Evolutionary conservation across 2,329 filamentous ascomycete genomes (phyloP).

Genomic region (Helminthosporium solani): DNA sequence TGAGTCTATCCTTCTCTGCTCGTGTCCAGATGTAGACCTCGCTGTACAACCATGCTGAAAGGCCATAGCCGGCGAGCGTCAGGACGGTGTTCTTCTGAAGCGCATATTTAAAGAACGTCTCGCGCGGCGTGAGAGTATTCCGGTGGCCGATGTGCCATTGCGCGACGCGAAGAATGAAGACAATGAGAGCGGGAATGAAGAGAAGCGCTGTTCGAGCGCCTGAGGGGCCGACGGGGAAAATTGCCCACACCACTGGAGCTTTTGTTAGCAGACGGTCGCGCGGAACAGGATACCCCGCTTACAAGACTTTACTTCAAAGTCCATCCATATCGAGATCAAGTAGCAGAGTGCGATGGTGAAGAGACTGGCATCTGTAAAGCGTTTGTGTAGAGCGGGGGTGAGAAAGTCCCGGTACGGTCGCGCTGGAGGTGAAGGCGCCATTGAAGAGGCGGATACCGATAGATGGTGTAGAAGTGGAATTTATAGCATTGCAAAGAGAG

Average conservation of each 20-base stretch:
- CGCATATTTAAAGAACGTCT: constrained; percentile 62
- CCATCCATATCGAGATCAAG: constrained; percentile 67
- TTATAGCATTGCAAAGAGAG: constrained; percentile 26
- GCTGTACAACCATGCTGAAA: constrained; percentile 77
- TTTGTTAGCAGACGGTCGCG: constrained; percentile 14
- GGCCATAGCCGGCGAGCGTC: constrained; percentile 72
- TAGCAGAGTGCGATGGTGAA: constrained; percentile 73
- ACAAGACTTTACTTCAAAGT: constrained; percentile 32
- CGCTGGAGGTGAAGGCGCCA: constrained; percentile 43
- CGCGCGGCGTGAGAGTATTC: constrained; percentile 67
- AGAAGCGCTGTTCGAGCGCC: constrained; percentile 70
- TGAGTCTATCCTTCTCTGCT: constrained; percentile 61
- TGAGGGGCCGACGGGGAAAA: constrained; percentile 77
- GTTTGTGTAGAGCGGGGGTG: constrained; percentile 81
- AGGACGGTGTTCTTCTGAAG: constrained; percentile 63
- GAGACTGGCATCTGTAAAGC: constrained; percentile 77
- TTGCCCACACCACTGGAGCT: constrained; percentile 73
- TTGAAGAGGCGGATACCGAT: constrained; percentile 12
- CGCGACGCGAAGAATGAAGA: constrained; percentile 83
- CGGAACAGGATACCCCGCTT: constrained; percentile 54
- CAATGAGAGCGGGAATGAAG: constrained; percentile 71
- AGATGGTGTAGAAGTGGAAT: constrained; percentile 29
- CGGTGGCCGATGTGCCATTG: constrained; percentile 66
- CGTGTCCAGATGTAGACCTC: constrained; percentile 78
- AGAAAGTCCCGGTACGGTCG: constrained; percentile 85